A percentile compares a stretch with the other conserved stretches of the same genome.
phyloP scores from a whole-genome alignment of 1,139 yeast genomes.

The Yamadazyma triangularis region DNA sequence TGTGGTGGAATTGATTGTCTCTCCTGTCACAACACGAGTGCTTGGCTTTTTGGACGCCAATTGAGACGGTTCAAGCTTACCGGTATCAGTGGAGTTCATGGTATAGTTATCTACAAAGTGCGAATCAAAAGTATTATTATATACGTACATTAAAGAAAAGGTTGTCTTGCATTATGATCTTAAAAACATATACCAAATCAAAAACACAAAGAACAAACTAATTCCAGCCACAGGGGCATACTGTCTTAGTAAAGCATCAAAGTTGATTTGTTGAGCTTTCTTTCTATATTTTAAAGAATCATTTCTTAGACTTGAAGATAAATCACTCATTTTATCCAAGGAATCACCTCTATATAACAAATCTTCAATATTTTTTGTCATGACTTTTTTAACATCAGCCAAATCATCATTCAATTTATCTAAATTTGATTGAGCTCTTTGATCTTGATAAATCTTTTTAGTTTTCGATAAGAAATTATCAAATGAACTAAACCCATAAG shows the following conservation, averaged over 20 bases:
- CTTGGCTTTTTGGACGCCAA: constrained; percentile 2
- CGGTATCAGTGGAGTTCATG: background rate
- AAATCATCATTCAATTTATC: constrained; percentile 83
- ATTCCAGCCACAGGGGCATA: constrained; percentile 82
- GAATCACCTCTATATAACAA: constrained; percentile 91
- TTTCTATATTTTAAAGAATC: constrained; percentile 86
- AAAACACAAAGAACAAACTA: constrained; percentile 66
- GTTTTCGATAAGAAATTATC: constrained; percentile 83
- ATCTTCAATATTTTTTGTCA: constrained; percentile 96
- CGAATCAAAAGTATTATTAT: no score
- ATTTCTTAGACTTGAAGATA: constrained; percentile 72
- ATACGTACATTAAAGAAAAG: no score
- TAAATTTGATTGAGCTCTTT: constrained; percentile 82
- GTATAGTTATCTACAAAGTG: no score
- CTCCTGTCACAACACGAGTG: constrained; percentile 2
- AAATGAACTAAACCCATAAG: constrained; percentile 86
- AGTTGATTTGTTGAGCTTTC: constrained; percentile 85
- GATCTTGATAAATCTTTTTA: constrained; percentile 82
- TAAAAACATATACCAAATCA: constrained; percentile 79
- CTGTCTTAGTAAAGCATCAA: constrained; percentile 83
- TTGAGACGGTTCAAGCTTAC: constrained; percentile 5
- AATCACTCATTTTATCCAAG: constrained; percentile 86
- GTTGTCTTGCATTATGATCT: no score
- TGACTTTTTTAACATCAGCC: constrained; percentile 89
- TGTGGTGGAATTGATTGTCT: constrained; percentile 2